Conservation (phyloP, 352 stramenopile genomes). For the Phytophthora fragariaefolia region DNA sequence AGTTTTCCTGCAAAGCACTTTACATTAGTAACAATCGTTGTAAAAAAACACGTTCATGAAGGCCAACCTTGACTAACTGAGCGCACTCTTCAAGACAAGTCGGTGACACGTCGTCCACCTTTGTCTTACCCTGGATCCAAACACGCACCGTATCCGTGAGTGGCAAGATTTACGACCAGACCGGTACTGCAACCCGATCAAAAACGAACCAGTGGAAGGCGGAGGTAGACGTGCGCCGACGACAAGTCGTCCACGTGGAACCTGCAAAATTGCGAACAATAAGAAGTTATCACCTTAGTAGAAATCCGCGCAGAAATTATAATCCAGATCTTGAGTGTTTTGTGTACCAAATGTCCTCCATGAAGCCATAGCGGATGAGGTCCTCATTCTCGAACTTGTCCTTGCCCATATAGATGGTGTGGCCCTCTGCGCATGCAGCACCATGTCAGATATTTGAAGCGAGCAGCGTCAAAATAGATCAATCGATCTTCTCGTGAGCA, state of each 20-base stretch:
- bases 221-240: constrained; percentile 98
- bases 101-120: constrained; percentile 80
- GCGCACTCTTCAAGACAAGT: constrained; percentile 89
- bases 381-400: constrained; percentile 99
- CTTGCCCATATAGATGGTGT: constrained; percentile 97
- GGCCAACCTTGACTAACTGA: constrained; percentile 92
- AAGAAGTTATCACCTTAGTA: background rate
- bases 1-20: constrained; percentile 78
- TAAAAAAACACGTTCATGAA: no score
- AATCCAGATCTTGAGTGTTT: no score
- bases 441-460: background rate
- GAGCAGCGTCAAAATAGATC: background rate
- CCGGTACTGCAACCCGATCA: constrained; percentile 17
- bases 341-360: constrained; percentile 95
- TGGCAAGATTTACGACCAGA: no score
- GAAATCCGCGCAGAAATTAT: no score
- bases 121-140: constrained; percentile 61
- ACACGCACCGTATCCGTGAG: background rate
- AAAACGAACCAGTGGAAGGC: constrained; percentile 84
- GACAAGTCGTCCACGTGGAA: constrained; percentile 99
- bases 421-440: constrained; percentile 61
- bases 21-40: no score
- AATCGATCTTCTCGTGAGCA: background rate
- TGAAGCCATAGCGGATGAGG: constrained; percentile 97
- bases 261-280: constrained; percentile 39